A percentile compares a stretch with the other conserved stretches of the same genome.
phyloP scores from a whole-genome alignment of 768 basidiomycete genomes.

The Auricularia sp. region DNA sequence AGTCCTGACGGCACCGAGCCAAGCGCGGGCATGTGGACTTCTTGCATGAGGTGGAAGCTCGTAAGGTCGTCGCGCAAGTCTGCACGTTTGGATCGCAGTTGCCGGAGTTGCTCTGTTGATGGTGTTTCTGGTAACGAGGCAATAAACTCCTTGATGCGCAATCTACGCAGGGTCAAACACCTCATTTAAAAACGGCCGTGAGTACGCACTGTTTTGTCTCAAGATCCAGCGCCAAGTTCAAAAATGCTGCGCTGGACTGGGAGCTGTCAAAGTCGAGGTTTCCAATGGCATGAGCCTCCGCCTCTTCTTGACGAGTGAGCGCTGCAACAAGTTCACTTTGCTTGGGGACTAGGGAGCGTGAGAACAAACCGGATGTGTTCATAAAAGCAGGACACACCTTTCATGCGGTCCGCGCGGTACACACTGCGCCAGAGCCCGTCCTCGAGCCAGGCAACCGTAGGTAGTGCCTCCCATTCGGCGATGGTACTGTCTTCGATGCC shows the following conservation, averaged over 20 bases:
- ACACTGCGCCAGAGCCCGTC: neutral
- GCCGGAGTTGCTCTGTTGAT: neutral
- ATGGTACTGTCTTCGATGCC: constrained; percentile 11
- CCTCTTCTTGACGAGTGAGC: neutral
- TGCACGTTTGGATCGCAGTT: neutral
- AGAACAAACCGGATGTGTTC: neutral
- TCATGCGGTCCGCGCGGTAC: neutral
- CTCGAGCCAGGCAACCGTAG: neutral
- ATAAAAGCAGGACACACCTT: neutral
- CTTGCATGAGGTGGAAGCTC: neutral
- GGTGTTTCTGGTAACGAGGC: neutral
- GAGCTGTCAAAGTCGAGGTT: neutral
- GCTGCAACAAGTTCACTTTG: neutral
- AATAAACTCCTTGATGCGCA: neutral
- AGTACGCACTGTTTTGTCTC: neutral
- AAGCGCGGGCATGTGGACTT: neutral
- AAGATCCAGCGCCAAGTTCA: neutral
- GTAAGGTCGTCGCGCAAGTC: neutral
- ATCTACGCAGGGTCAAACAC: no score
- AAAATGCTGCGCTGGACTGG: neutral
- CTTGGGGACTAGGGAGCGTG: neutral
- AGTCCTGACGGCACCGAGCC: neutral
- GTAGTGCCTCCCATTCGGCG: neutral
- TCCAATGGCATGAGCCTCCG: neutral
- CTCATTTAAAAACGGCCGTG: neutral